Base-by-base conservation (phyloP, 148 eudicot species). In the Cornus kousa region DNA sequence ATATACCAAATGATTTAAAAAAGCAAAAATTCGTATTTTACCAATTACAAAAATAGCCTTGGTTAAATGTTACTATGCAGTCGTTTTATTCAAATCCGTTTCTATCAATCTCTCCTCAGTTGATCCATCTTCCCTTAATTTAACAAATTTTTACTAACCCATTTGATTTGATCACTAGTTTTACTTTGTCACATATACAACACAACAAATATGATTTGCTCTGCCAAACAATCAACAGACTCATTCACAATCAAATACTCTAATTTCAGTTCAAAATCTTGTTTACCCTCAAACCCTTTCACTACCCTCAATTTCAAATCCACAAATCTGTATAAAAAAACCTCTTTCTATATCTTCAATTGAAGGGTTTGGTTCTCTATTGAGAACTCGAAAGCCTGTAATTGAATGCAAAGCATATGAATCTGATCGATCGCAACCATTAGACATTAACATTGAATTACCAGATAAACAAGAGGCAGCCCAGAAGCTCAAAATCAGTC, bases 331-430 rank as follows among this genome's bases (percentile, higher is more conserved):
- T 28, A 19, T 14, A 20, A n/a, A n/a, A 13, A 79, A 67, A 10
- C 70, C 79, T n/a, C 24, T 80, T 4, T 75, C 22, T 7, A 3
- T 68, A 67, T 80, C 82, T 5, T 22, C 72, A 19, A n/a, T 74
- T 68, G 59, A 74, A 23, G 40, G 59, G 28, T 68, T 75, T 75
- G 59, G 69, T 8, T 62, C 67, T 6, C 33, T 12, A 33, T 69
- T 22, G 62, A 66, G 32, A 68, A 28, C 23, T 33, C 62, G 74
- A 55, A 82, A 69, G 6, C n/a, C 72, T 79, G 37, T 78, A 12
- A 33, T 68, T 39, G 19, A 66, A 24, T 88, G 93, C 79, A 83
- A 79, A 75, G 93, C 91, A 22, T 88, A 87, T 72, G 93, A 88
- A 5, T 89, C 89, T 3, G 85, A 89, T 69, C 68, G 69, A 2